Base-by-base conservation (phyloP, 148 eudicot species). In the Camellia sinensis region DNA sequence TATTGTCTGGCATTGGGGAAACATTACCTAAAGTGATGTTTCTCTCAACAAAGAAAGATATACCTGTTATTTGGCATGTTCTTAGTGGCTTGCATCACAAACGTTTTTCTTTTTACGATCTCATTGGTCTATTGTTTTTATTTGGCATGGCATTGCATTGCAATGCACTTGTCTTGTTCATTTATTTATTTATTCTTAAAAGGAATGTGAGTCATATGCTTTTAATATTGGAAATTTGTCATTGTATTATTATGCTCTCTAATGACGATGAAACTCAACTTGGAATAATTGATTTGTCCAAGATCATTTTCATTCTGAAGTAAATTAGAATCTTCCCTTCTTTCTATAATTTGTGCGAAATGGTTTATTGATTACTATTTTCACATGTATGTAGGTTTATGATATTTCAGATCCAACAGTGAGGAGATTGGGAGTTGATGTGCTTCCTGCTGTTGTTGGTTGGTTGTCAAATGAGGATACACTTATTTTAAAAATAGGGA, bases 61-160 rank as follows among this genome's bases (percentile, higher is more conserved):
- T 97, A 44, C 99, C 99, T 7, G 84, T 89, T 52, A 93, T 95
- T 84, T 95, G 99, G 99, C 95, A 93, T 69, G 91, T 89, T 46
- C 91, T 95, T 73, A 92, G 93, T 84, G 97, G 99, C 72, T 80
- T 95, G 88, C 89, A 87, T 76, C 93, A 81, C 67, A 92, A 89
- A 41, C 93, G 87, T 41, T 80, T 93, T 79, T 46, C 78, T 75
- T 87, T 95, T 87, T 95, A 89, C 78, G 97, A 95, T 82, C 43
- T 67, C 52, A 67, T 13, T 9, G 63, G 44, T n/a, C 5, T 10
- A 22, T 14, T 46, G 8, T 76, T 76, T 45, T 6, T 6, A 46
- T 70, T 18, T 70, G 19, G 57, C 17, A 21, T 37, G 73, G 71
- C 67, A 18, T 61, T 52, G 57, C 48, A n/a, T 4, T 29, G 9